Conservation (phyloP, 2,329 filamentous ascomycete species). For the Penicillium sp. region DNA sequence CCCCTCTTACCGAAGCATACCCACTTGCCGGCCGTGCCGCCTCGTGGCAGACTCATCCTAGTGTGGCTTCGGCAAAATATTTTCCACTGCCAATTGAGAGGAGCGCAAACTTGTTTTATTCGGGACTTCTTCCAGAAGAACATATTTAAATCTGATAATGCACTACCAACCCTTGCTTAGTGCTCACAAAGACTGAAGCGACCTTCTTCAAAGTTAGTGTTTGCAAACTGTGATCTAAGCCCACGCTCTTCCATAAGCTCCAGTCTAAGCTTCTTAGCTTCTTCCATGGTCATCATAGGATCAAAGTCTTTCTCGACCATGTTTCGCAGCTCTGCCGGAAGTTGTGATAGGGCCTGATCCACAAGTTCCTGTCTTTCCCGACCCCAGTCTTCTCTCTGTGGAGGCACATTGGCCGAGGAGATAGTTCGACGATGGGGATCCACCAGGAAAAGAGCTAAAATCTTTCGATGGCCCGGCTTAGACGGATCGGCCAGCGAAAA, state of each 20-base stretch:
- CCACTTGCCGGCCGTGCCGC: background rate
- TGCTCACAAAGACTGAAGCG: slow-evolving; percentile 10
- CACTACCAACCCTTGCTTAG: no score
- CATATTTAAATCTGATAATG: no score
- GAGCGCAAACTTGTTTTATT: no score
- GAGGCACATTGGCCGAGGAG: slow-evolving; percentile 31
- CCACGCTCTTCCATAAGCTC: slow-evolving; percentile 45
- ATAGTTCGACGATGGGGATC: slow-evolving; percentile 30
- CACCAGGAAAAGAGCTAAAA: slow-evolving; percentile 32
- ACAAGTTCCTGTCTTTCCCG: slow-evolving; percentile 19
- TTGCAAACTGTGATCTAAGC: background rate
- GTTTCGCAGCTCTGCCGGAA: slow-evolving; percentile 30
- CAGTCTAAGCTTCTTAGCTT: slow-evolving; percentile 43
- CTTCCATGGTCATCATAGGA: slow-evolving; percentile 37
- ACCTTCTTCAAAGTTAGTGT: background rate
- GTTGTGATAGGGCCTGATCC: slow-evolving; percentile 13
- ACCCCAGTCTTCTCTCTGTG: slow-evolving; percentile 47
- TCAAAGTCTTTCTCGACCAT: slow-evolving; percentile 33
- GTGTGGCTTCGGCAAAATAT: no score
- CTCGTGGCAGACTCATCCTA: no score
- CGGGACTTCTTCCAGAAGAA: no score
- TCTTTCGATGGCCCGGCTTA: slow-evolving; percentile 30
- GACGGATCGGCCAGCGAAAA: slow-evolving; percentile 26
- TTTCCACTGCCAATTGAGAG: no score
- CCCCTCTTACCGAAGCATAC: no score